phyloP scores from a whole-genome alignment of 805 yeast species.

The Starmerella cellae region DNA sequence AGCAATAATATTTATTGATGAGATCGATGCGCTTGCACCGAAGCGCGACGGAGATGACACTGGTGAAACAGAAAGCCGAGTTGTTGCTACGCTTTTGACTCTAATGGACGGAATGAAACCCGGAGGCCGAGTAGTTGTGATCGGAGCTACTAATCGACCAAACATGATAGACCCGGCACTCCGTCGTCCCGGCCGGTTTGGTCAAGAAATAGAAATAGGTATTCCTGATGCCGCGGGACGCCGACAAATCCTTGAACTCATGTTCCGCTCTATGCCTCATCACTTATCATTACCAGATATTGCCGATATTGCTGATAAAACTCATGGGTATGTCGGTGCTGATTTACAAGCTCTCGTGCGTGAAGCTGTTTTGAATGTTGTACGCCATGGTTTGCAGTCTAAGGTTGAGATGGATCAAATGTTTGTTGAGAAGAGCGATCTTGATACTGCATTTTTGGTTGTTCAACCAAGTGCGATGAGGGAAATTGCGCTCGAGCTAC shows the following conservation, averaged over 20 bases:
- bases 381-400: constrained; percentile 43
- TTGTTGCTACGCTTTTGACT: constrained; percentile 76
- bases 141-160: constrained; percentile 96
- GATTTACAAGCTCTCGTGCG: constrained; percentile 78
- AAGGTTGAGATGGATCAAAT: constrained; percentile 26
- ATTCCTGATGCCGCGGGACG: constrained; percentile 82
- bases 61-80: constrained; percentile 81
- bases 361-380: constrained; percentile 77
- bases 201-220: constrained; percentile 78
- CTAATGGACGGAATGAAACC: constrained; percentile 99
- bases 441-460: constrained; percentile 61
- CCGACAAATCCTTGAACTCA: constrained; percentile 52
- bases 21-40: constrained; percentile 85
- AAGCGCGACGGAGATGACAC: constrained; percentile 69
- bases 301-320: constrained; percentile 51
- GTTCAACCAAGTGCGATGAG: constrained; percentile 95
- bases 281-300: constrained; percentile 43
- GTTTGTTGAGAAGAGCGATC: constrained; percentile 41
- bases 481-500: constrained; percentile 86
- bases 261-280: constrained; percentile 49
- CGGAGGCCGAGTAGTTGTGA: constrained; percentile 94
- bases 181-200: constrained; percentile 79
- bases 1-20: constrained; percentile 77
- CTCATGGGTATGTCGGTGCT: constrained; percentile 97
- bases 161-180: constrained; percentile 95